A percentile compares a stretch with the other conserved stretches of the same genome.
phyloP scores from a whole-genome alignment of 192 early-diverging fungal genomes.

The Phlyctochytrium bullatum region DNA sequence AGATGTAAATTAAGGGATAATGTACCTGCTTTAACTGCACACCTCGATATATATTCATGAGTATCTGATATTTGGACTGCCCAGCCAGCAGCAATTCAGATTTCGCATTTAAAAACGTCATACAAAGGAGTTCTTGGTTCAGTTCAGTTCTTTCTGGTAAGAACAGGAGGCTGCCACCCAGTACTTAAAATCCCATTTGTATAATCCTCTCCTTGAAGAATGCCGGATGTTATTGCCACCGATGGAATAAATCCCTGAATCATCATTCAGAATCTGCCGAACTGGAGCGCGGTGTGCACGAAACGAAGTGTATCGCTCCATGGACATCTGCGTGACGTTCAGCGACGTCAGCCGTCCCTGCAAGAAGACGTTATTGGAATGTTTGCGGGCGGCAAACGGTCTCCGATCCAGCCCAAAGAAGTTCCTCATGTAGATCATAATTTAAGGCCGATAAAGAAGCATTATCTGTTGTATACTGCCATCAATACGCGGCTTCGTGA shows the following conservation, averaged over 20 bases:
- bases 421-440: slow-evolving; percentile 74
- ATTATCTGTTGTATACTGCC: no score
- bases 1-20: slow-evolving; percentile 18
- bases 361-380: not conserved
- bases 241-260: slow-evolving; percentile 43
- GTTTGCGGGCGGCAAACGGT: slow-evolving; percentile 49
- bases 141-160: no score
- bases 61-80: not conserved
- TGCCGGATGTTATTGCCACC: slow-evolving; percentile 27
- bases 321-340: slow-evolving; percentile 40
- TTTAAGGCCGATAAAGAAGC: slow-evolving; percentile 45
- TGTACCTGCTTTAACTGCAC: slow-evolving; percentile 28
- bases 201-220: slow-evolving; percentile 31
- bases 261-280: slow-evolving; percentile 60
- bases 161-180: no score
- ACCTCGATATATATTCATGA: slow-evolving; percentile 35
- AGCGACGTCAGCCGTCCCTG: slow-evolving; percentile 74
- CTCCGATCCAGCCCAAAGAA: slow-evolving; percentile 84
- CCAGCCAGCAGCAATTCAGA: slow-evolving; percentile 39
- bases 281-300: slow-evolving; percentile 63
- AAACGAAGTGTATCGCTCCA: slow-evolving; percentile 73
- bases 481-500: no score
- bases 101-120: slow-evolving; percentile 27
- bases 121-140: slow-evolving; percentile 17
- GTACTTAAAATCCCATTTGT: slow-evolving; percentile 43